These are phyloP conservation scores for Psilocybe azurescens DNA, from an alignment of 768 basidiomycete species.

Conservation along the genomic window DNA sequence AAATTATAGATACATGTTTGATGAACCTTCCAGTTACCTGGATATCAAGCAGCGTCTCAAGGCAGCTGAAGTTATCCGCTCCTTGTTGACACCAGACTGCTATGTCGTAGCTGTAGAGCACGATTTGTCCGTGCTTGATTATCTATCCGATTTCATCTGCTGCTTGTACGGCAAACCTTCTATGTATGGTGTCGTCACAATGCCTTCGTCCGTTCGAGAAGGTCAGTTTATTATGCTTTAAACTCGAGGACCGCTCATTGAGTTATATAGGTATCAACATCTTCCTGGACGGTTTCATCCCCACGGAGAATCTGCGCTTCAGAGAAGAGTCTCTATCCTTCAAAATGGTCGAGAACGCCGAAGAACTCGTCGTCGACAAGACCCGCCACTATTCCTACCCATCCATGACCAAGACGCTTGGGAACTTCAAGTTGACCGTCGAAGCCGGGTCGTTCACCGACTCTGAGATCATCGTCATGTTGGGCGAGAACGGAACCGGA, in stretches of 20 bases:
- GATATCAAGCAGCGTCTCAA: conserved; percentile 95
- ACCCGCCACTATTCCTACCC: conserved; percentile 93
- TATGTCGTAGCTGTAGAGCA: conserved; percentile 99
- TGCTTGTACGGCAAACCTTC: conserved; percentile 97
- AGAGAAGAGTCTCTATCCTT: conserved; percentile 94
- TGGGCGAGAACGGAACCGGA: conserved; percentile 99
- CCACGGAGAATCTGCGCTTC: conserved; percentile 98
- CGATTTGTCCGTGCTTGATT: conserved; percentile 97
- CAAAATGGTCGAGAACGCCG: conserved; percentile 97
- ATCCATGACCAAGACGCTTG: conserved; percentile 95
- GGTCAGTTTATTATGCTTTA: conserved; percentile 49
- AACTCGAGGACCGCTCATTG: conserved; percentile 2
- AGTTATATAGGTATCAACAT: conserved; percentile 88
- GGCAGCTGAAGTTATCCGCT: conserved; percentile 94
- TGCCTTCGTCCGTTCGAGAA: conserved; percentile 98
- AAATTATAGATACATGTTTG: conserved; percentile 88
- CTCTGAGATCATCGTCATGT: conserved; percentile 98
- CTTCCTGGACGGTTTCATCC: conserved; percentile 98
- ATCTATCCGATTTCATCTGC: conserved; percentile 98
- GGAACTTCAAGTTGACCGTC: conserved; percentile 93
- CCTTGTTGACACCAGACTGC: conserved; percentile 78
- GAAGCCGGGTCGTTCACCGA: conserved; percentile 93
- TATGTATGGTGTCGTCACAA: conserved; percentile 98
- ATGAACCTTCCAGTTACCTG: conserved; percentile 98
- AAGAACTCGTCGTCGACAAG: conserved; percentile 87